Percentiles rank a stretch among this genome's conserved stretches.
phyloP scores from a whole-genome alignment of 768 basidiomycete genomes.

The Saitozyma sp. region DNA sequence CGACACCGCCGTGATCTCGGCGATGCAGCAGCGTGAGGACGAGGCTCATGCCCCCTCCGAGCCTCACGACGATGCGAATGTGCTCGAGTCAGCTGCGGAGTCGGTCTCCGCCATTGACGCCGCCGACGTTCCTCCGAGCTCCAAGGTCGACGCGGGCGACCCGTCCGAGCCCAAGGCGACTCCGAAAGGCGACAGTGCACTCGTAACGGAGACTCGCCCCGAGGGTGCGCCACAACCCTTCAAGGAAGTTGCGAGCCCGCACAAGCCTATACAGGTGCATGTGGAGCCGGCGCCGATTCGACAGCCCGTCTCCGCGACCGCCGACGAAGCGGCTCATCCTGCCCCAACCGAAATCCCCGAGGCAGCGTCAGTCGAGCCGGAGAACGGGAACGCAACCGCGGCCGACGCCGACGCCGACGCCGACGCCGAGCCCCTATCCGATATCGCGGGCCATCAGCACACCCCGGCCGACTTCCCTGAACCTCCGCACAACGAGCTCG shows the following conservation, averaged over 20 bases:
- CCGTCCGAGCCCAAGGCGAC: not conserved
- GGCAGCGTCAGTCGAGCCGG: not conserved
- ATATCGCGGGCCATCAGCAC: not conserved
- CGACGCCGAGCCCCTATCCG: not conserved
- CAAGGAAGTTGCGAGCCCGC: not conserved
- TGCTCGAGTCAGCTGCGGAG: too few species aligned
- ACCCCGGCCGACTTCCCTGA: conserved; percentile 9
- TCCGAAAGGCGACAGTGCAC: not conserved
- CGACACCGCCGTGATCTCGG: too few species aligned
- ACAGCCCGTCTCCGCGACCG: conserved; percentile 23
- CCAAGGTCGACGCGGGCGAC: not conserved
- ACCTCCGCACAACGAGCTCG: conserved; percentile 5
- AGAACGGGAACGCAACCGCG: not conserved
- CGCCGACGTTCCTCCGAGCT: not conserved
- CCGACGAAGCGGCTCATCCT: not conserved
- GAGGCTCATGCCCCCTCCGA: not conserved
- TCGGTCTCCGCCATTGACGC: not conserved
- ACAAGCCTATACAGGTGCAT: conserved; percentile 32
- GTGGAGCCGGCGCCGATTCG: conserved; percentile 42
- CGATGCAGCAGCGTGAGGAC: not conserved
- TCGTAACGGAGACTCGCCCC: not conserved
- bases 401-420: not conserved
- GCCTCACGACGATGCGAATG: too few species aligned
- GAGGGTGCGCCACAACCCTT: not conserved
- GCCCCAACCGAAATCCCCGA: not conserved